A percentile compares a stretch with the other conserved stretches of the same genome.
Evolutionary conservation across 768 basidiomycete genomes (phyloP).

Genomic region (Collybiopsis luxurians): DNA sequence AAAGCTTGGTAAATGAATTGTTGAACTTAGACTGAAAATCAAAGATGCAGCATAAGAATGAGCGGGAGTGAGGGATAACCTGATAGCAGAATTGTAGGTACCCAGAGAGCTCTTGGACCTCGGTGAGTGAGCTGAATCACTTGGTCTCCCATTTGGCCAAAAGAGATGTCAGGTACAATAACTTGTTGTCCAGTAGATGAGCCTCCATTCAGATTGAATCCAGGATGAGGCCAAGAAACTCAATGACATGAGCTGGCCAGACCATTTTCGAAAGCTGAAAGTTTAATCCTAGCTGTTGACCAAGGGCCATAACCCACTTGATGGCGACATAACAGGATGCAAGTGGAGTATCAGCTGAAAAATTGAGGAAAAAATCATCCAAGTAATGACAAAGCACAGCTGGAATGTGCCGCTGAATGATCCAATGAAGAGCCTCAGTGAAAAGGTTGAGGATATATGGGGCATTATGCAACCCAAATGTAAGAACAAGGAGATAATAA

Average conservation of each 20-base stretch:
- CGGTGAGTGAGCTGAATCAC: conserved; percentile 13
- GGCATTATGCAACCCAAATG: conserved; percentile 28
- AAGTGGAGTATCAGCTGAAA: conserved; percentile 9
- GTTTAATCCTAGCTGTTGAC: conserved; percentile 22
- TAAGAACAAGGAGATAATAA: conserved; percentile 27
- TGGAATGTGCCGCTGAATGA: conserved; percentile 31
- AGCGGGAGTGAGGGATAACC: neutral
- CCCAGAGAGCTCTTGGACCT: conserved; percentile 12
- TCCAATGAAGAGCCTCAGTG: conserved; percentile 39
- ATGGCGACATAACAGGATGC: conserved; percentile 12
- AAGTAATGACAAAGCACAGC: conserved; percentile 28
- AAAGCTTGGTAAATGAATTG: neutral
- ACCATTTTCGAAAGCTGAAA: conserved; percentile 26
- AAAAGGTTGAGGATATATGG: conserved; percentile 40
- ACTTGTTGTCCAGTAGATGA: conserved; percentile 27
- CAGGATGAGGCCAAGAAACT: conserved; percentile 27
- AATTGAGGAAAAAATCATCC: conserved; percentile 32
- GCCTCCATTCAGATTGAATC: conserved; percentile 27
- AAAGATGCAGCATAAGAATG: neutral
- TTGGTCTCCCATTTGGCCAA: conserved; percentile 18
- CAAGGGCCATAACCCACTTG: conserved; percentile 26
- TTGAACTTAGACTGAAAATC: neutral
- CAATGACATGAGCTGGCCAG: conserved; percentile 16
- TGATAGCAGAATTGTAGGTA: neutral
- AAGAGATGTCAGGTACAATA: conserved; percentile 20